Conservation (phyloP, 306 rosid species). For the Prunus fruticosa region DNA sequence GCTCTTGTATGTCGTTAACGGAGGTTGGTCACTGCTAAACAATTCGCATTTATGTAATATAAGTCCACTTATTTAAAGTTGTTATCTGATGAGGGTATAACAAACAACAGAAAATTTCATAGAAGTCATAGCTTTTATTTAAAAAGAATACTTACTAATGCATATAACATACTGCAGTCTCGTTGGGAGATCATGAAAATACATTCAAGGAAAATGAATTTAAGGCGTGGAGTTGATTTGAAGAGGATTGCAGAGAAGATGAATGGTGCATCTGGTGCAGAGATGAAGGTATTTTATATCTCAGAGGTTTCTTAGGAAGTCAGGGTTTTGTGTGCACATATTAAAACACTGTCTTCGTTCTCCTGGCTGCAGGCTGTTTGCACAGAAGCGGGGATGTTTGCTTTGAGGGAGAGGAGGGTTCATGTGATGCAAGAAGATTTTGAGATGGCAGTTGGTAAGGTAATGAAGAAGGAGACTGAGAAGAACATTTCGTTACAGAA, state of each 20-base stretch:
- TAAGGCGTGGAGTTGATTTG: slow-evolving; percentile 98
- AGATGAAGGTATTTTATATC: slow-evolving; percentile 66
- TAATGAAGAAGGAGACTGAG: slow-evolving; percentile 95
- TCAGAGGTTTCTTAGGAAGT: neutral
- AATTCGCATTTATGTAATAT: neutral
- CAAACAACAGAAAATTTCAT: no score
- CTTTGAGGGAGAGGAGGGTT: slow-evolving; percentile 92
- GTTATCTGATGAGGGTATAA: no score
- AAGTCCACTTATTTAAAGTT: no score
- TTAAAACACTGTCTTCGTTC: neutral
- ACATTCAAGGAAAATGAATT: slow-evolving; percentile 97
- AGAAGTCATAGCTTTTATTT: no score
- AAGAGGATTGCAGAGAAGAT: slow-evolving; percentile 98
- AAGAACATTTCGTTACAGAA: slow-evolving; percentile 93
- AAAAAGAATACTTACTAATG: neutral
- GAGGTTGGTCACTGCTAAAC: neutral
- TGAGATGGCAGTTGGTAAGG: slow-evolving; percentile 99
- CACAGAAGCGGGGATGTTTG: slow-evolving; percentile 99
- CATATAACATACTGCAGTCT: slow-evolving; percentile 54
- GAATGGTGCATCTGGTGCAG: slow-evolving; percentile 99
- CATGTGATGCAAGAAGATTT: slow-evolving; percentile 97
- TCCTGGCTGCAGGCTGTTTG: slow-evolving; percentile 74
- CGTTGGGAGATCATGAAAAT: slow-evolving; percentile 90
- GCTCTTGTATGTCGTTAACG: neutral
- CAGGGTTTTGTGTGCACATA: neutral